Evolutionary conservation across 1,284 basidiomycete genomes (phyloP).

Genomic region (Apiotrichum siamense): DNA sequence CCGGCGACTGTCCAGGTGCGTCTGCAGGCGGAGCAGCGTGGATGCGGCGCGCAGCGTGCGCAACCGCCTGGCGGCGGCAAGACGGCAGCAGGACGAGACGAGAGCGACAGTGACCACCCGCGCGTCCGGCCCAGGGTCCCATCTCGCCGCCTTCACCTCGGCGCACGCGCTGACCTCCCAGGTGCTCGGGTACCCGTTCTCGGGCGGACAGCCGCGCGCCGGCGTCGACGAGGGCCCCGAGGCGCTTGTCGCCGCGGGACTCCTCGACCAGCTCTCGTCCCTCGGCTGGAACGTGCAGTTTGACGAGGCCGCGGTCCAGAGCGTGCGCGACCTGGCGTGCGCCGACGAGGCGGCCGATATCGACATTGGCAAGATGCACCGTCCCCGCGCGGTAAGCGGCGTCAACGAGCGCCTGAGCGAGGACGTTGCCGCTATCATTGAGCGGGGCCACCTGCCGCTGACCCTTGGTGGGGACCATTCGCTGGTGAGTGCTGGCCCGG

Average conservation of each 20-base stretch:
- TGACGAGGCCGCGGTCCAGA: conserved; percentile 77
- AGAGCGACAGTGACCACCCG: no score
- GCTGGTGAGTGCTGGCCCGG: conserved; percentile 60
- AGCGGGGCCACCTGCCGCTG: conserved; percentile 73
- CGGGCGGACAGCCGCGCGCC: conserved; percentile 56
- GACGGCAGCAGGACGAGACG: no score
- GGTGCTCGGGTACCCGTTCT: conserved; percentile 69
- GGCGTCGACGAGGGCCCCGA: conserved; percentile 92
- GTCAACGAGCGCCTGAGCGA: conserved; percentile 76
- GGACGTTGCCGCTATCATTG: conserved; percentile 66
- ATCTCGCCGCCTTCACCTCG: no score
- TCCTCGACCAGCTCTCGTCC: conserved; percentile 64
- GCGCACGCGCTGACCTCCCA: conserved; percentile 41
- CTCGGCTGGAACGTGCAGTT: conserved; percentile 88
- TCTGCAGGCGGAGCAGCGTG: conserved; percentile 8
- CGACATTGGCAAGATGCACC: conserved; percentile 80
- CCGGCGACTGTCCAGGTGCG: conserved; percentile 65
- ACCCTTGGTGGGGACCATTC: conserved; percentile 98
- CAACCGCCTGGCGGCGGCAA: no score
- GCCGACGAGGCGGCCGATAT: conserved; percentile 54
- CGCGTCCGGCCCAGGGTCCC: background rate
- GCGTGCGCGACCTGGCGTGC: conserved; percentile 51
- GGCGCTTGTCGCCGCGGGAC: conserved; percentile 74
- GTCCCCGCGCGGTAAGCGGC: conserved; percentile 76
- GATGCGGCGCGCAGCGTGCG: no score